Percentiles rank a stretch among this genome's conserved stretches.
These are phyloP conservation scores for Mycosphaerella sp. DNA, from an alignment of 2,329 filamentous ascomycete genomes.

Conservation along the genomic window DNA sequence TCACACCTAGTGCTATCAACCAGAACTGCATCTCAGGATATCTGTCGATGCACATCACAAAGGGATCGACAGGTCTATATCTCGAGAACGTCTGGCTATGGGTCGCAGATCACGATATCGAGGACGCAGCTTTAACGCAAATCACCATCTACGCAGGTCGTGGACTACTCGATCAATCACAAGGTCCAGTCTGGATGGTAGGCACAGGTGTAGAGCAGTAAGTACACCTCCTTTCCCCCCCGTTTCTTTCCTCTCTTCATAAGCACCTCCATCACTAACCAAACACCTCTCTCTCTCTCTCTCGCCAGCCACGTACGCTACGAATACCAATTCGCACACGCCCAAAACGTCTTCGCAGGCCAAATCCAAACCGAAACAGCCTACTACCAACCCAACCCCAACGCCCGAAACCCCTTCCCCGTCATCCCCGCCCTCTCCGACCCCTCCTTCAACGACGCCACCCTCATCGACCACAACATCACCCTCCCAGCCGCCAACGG, in stretches of 20 bases:
- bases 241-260: not conserved
- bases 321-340: constrained; percentile 78
- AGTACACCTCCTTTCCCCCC: not conserved
- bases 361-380: constrained; percentile 84
- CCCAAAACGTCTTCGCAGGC: constrained; percentile 73
- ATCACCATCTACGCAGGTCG: constrained; percentile 88
- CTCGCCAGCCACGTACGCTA: constrained; percentile 49
- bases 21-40: constrained; percentile 30
- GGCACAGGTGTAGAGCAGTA: constrained; percentile 59
- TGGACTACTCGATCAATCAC: constrained; percentile 75
- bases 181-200: constrained; percentile 51
- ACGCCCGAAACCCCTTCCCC: constrained; percentile 61
- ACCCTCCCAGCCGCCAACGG: constrained; percentile 45
- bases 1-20: constrained; percentile 21
- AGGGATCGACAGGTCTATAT: constrained; percentile 57
- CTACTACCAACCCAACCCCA: constrained; percentile 76
- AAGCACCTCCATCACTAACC: not conserved
- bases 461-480: constrained; percentile 16
- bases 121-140: constrained; percentile 62
- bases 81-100: constrained; percentile 90
- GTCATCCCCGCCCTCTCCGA: constrained; percentile 55
- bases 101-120: constrained; percentile 85
- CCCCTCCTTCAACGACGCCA: constrained; percentile 59
- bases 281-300: not conserved
- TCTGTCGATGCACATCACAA: constrained; percentile 41